Conservation (phyloP, 2,329 filamentous ascomycete genomes). For the Pochonia chlamydosporia region DNA sequence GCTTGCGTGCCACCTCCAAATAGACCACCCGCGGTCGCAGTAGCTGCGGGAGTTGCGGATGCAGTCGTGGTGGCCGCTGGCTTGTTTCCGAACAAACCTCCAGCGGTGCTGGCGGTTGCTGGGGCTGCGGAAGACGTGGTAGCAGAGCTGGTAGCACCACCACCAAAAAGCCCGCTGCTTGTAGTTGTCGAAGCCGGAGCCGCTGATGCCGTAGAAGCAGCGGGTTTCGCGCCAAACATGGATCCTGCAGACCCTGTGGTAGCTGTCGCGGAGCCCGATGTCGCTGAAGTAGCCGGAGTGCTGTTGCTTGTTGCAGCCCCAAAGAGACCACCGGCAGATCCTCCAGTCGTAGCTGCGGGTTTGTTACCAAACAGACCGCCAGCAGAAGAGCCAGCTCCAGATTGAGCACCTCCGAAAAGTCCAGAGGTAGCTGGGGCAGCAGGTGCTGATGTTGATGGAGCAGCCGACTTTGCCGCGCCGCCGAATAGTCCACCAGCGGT, state of each 20-base stretch:
- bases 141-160: slow-evolving; percentile 20
- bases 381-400: slow-evolving; percentile 19
- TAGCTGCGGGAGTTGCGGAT: slow-evolving; percentile 21
- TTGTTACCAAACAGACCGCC: slow-evolving; percentile 14
- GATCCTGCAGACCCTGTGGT: slow-evolving; percentile 16
- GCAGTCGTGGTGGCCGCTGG: slow-evolving; percentile 23
- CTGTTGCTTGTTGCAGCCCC: slow-evolving; percentile 14
- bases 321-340: slow-evolving; percentile 19
- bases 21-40: slow-evolving; percentile 23
- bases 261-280: slow-evolving; percentile 18
- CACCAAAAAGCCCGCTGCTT: slow-evolving; percentile 27
- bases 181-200: slow-evolving; percentile 27
- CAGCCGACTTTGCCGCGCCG: slow-evolving; percentile 14
- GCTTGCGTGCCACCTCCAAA: slow-evolving; percentile 23
- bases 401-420: slow-evolving; percentile 23
- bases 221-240: slow-evolving; percentile 37
- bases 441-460: slow-evolving; percentile 11
- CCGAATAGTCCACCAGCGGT: slow-evolving; percentile 20
- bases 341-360: slow-evolving; percentile 15
- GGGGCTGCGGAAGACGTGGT: slow-evolving; percentile 14
- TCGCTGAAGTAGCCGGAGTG: slow-evolving; percentile 16
- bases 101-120: slow-evolving; percentile 20
- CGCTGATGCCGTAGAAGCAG: slow-evolving; percentile 26
- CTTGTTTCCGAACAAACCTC: slow-evolving; percentile 28
- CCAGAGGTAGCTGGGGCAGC: slow-evolving; percentile 15